Evolutionary conservation across 768 basidiomycete species (phyloP).

Genomic region (Termitomyces sp.): DNA sequence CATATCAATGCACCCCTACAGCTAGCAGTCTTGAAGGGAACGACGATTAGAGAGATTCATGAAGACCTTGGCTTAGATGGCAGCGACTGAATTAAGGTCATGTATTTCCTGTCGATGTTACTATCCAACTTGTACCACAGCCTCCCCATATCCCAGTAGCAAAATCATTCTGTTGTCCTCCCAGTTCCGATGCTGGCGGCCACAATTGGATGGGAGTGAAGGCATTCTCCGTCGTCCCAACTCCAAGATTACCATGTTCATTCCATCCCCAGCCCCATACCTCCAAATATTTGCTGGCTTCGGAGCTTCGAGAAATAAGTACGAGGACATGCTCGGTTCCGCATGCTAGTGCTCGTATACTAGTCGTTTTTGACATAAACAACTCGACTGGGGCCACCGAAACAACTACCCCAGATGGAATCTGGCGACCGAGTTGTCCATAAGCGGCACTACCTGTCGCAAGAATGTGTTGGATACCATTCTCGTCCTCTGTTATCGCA

Average conservation of each 20-base stretch:
- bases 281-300: constrained; percentile 17
- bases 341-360: constrained; percentile 41
- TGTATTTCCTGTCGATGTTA: constrained; percentile 6
- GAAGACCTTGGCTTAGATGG: constrained; percentile 59
- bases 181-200: constrained; percentile 23
- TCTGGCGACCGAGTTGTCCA: constrained; percentile 56
- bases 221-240: constrained; percentile 54
- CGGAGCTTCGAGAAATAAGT: constrained; percentile 14
- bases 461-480: constrained; percentile 19
- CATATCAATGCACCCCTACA: constrained; percentile 19
- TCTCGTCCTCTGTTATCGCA: constrained; percentile 22
- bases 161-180: constrained; percentile 1
- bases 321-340: constrained; percentile 85
- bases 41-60: constrained; percentile 71
- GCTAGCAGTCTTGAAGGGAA: constrained; percentile 68
- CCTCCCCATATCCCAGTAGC: constrained; percentile 34
- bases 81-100: constrained; percentile 36
- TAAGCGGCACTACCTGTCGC: constrained; percentile 53
- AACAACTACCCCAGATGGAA: constrained; percentile 3
- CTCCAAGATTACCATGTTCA: constrained; percentile 91
- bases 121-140: constrained; percentile 44
- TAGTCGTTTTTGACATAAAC: constrained; percentile 14
- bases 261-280: constrained; percentile 98
- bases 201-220: constrained; percentile 46
- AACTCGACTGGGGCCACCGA: constrained; percentile 24